Percentiles rank a stretch among this genome's conserved stretches.
phyloP scores from a whole-genome alignment of 208 protist genomes.

The Acanthamoeba culbertsoni region DNA sequence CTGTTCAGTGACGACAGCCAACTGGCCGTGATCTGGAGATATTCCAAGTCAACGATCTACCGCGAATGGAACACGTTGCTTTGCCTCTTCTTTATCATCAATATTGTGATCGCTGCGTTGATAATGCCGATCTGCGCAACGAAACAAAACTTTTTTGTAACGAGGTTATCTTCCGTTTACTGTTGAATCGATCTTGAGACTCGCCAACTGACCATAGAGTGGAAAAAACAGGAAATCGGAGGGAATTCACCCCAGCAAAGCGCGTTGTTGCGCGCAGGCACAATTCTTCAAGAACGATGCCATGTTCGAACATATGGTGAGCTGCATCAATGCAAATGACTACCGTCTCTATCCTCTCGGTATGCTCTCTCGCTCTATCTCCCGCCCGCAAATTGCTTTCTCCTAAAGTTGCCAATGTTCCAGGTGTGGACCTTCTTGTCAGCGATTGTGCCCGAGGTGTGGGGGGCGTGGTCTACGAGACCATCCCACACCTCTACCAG shows the following conservation, averaged over 20 bases:
- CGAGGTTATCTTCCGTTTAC: neutral
- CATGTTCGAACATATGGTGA: neutral
- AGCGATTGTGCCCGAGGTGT: neutral
- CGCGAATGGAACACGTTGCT: neutral
- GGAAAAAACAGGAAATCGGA: conserved; percentile 4
- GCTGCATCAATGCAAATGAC: neutral
- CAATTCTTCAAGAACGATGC: conserved; percentile 9
- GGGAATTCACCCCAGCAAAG: neutral
- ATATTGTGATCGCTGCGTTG: neutral
- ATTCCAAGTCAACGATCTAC: neutral
- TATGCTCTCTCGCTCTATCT: neutral
- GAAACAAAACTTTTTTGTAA: neutral
- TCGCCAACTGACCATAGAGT: too few species aligned
- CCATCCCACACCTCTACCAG: conserved; percentile 11
- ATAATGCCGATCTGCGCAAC: neutral
- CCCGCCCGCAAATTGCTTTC: neutral
- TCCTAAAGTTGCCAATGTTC: neutral
- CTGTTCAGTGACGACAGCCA: neutral
- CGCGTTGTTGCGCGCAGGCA: conserved; percentile 4
- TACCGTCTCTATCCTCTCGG: neutral
- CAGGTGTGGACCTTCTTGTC: neutral
- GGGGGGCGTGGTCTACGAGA: neutral
- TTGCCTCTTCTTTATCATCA: neutral
- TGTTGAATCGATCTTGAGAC: too few species aligned
- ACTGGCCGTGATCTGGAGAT: neutral